Base-by-base conservation (phyloP, 495 filamentous ascomycete species). In the Aspergillus funiculosus region DNA sequence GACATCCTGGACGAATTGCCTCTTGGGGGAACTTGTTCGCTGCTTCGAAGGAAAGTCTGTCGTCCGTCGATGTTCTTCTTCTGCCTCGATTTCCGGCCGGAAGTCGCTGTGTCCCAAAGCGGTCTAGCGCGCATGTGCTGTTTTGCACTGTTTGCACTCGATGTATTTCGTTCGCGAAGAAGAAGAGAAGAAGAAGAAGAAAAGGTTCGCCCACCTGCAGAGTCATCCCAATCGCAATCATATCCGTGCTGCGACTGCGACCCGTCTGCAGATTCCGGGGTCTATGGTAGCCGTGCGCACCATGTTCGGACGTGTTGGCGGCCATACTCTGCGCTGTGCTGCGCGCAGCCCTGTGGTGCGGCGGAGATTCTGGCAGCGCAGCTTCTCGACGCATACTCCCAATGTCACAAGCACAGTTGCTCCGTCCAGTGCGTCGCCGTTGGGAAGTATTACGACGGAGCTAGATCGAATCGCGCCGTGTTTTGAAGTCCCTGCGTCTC, bases 381-480 rank as follows among this genome's bases (percentile, higher is more conserved):
- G 57, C 28, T 72, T 72, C 48, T 72, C 68, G 39, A 63, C 63
- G 20, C 54, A 62, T 43, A 48, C 57, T 38, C 42, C 56, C 13
- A 50, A 48, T 48, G 37, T 50, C 28, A 52, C 62, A 6, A 56
- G 43, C 39, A 50, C 60, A 35, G 25, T 57, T 46, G 46, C 58
- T 18, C 40, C 60, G 11, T 59, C 68, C 8, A 52, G 54, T n/a
- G 56, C 62, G 21, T 72, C 68, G 37, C 67, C 68, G 14, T 44
- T 73, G 28, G 68, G 64, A 17, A 62, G 78, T 8, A 82, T 98
- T 19, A 85, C 79, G 9, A 73, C 71, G 24, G 90, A 99, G 58
- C 71, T 98, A 29, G 94, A 97, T 60, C 83, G 76, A 52, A 82
- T 97, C 48, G 85, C 89, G 6, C 92, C 92, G 15, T 81, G 86